Evolutionary conservation across 768 basidiomycete species (phyloP).

Genomic region (Pholiota molesta): DNA sequence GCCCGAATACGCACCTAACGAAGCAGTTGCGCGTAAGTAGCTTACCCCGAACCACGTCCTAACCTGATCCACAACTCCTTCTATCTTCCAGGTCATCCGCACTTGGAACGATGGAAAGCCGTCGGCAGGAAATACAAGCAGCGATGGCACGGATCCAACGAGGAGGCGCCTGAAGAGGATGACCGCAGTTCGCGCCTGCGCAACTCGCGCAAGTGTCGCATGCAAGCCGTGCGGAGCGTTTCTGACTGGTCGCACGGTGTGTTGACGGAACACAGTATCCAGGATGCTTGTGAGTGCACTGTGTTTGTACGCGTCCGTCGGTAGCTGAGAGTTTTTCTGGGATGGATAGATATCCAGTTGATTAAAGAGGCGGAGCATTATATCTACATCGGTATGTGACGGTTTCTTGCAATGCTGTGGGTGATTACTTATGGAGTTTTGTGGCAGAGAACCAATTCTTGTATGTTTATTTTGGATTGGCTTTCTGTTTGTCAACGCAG

Average conservation of each 20-base stretch:
- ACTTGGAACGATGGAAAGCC: slow-evolving; percentile 60
- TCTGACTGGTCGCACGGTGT: slow-evolving; percentile 96
- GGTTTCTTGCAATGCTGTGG: not conserved
- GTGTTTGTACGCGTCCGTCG: not conserved
- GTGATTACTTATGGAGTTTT: not conserved
- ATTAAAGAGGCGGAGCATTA: slow-evolving; percentile 86
- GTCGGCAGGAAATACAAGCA: slow-evolving; percentile 66
- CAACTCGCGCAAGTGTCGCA: slow-evolving; percentile 54
- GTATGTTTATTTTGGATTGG: slow-evolving; percentile 43
- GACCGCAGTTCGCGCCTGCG: slow-evolving; percentile 29
- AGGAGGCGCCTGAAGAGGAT: slow-evolving; percentile 21
- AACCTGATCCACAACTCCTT: not conserved
- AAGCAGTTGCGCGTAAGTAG: slow-evolving; percentile 59
- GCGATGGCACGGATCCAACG: slow-evolving; percentile 54
- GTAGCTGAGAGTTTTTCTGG: not conserved
- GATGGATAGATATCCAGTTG: slow-evolving; percentile 58
- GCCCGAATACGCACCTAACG: slow-evolving; percentile 58
- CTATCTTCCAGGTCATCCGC: slow-evolving; percentile 71
- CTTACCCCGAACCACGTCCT: not conserved
- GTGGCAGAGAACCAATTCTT: slow-evolving; percentile 84
- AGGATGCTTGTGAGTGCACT: slow-evolving; percentile 79
- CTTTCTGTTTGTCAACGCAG: not conserved
- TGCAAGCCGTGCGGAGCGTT: slow-evolving; percentile 86
- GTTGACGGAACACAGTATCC: slow-evolving; percentile 87
- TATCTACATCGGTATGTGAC: slow-evolving; percentile 83